These are phyloP conservation scores for Coccomyxa sp. DNA, from an alignment of 139 green algal genomes.

Conservation along the genomic window DNA sequence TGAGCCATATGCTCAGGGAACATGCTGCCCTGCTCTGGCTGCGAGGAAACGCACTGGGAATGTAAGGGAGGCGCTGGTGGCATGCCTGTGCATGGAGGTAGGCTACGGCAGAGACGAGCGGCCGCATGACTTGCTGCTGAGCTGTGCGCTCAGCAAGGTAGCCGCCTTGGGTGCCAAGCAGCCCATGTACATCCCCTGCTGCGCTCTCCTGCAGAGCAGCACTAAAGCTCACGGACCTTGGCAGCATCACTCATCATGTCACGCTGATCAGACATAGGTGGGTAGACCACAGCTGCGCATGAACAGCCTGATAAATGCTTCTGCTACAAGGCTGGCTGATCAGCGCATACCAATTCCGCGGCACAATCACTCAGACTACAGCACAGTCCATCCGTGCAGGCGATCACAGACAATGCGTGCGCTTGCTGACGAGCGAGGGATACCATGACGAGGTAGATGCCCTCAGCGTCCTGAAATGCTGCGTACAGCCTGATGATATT, in stretches of 20 bases:
- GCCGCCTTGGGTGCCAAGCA: conserved; percentile 17
- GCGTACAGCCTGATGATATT: conserved; percentile 29
- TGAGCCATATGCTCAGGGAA: conserved; percentile 23
- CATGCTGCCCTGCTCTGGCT: conserved; percentile 13
- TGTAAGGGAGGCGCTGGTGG: too few species aligned
- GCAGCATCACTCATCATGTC: too few species aligned
- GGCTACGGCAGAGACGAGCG: conserved; percentile 26
- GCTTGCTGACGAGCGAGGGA: too few species aligned
- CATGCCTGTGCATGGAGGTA: conserved; percentile 5
- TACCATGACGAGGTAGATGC: conserved; percentile 40
- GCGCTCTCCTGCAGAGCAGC: background rate
- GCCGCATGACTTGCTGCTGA: conserved; percentile 39
- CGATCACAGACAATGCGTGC: too few species aligned
- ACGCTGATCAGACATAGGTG: too few species aligned
- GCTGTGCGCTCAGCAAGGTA: conserved; percentile 27
- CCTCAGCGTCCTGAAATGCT: conserved; percentile 36
- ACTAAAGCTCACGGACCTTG: background rate
- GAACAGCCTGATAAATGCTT: too few species aligned
- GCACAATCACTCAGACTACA: too few species aligned
- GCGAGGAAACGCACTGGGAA: too few species aligned
- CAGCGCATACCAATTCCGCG: too few species aligned
- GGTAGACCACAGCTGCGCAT: too few species aligned
- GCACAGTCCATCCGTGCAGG: too few species aligned
- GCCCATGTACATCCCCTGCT: conserved; percentile 27
- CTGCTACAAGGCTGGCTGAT: too few species aligned